Percentiles rank a stretch among this genome's conserved stretches.
Conservation (phyloP, 176 grass and related monocot species). For the Aegilops tauschii region DNA sequence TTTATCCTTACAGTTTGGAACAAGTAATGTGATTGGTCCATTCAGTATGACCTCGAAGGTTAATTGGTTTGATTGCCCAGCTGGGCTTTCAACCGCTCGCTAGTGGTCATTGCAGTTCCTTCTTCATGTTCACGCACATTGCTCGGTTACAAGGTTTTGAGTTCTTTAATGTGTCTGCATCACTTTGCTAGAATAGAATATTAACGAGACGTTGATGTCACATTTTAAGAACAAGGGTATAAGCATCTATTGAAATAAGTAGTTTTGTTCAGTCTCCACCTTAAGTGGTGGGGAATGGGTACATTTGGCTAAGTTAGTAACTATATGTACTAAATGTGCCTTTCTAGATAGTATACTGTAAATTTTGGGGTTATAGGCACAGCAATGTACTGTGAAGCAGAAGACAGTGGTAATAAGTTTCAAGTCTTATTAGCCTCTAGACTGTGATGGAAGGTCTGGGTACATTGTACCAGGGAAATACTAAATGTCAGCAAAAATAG, state of each 20-base stretch:
- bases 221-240: constrained; percentile 14
- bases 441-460: not conserved
- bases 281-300: not conserved
- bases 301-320: not conserved
- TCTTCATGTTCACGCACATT: not conserved
- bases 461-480: too few relatives aligned
- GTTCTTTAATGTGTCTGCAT: not conserved
- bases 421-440: not conserved
- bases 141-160: constrained; percentile 4
- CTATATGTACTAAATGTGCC: constrained; percentile 30
- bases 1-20: not conserved
- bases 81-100: not conserved
- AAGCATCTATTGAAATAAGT: not conserved
- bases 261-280: not conserved
- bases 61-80: not conserved
- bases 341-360: constrained; percentile 14
- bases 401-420: too few relatives aligned
- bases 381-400: not conserved
- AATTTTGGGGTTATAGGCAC: constrained; percentile 20
- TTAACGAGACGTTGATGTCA: constrained; percentile 3
- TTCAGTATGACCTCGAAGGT: not conserved
- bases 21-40: not conserved
- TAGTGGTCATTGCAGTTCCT: not conserved
- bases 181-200: constrained; percentile 10
- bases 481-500: not conserved